phyloP scores from a whole-genome alignment of 73 alveolate genomes.

The Paraurostyla sp. region DNA sequence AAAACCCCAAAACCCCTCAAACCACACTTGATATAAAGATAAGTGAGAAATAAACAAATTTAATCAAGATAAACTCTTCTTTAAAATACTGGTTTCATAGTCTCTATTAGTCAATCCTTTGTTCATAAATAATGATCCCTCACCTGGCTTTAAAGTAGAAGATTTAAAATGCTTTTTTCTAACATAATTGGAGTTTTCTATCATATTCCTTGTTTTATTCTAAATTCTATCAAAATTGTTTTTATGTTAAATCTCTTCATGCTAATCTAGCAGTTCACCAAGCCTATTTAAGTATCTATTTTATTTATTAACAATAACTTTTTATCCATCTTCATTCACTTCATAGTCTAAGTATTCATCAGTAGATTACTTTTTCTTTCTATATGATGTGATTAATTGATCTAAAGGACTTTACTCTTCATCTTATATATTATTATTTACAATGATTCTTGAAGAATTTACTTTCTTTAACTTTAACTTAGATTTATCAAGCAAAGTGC shows the following conservation, averaged over 20 bases:
- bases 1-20: conserved; percentile 28
- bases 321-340: neutral
- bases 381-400: neutral
- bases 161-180: conserved; percentile 40
- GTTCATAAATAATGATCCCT: conserved; percentile 45
- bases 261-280: conserved; percentile 7
- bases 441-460: neutral
- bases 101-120: conserved; percentile 36
- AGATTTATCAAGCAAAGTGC: too few relatives aligned
- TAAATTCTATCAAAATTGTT: neutral
- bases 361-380: neutral
- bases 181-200: neutral
- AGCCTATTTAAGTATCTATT: neutral
- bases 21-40: neutral
- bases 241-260: neutral
- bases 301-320: neutral
- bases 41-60: neutral
- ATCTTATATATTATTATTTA: neutral
- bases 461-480: neutral
- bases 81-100: conserved; percentile 8
- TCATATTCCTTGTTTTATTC: conserved; percentile 29
- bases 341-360: neutral
- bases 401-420: neutral
- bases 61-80: conserved; percentile 15
- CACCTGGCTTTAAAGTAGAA: conserved; percentile 31